Evolutionary conservation across 1,139 yeast species (phyloP), one percentile per base, ranked within the genome.

Genomic region (Arxiozyma telluris): DNA sequence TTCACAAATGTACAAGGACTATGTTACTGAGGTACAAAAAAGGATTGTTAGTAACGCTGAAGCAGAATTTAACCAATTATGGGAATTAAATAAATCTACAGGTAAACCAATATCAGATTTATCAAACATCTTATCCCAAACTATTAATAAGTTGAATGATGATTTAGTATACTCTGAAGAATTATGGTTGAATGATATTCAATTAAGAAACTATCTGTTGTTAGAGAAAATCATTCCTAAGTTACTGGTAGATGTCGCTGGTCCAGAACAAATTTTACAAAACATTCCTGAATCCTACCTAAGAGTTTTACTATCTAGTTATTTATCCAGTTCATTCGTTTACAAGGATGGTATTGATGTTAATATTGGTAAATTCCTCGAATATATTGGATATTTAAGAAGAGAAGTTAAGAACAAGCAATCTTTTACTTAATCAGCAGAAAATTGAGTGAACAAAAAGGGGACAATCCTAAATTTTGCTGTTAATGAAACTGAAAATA

Each of bases 221-320:
- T 69, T 77, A 48, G 60, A 68, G 38, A 87, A 84, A 62, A 87
- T 96, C 3, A 81, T 93, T 59, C 98, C 98, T 54, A 76, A 80
- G 51, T 74, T 85, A 62, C 79, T 93, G 63, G 76, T 87, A 55
- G 72, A 81, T 55, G 80, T 80, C 59, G 79, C 91, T 64, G 96
- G 96, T n/a, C 79, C 89, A 56, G 86, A 84, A 30, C 73, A 75
- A 55, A 82, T 93, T 50, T 74, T 91, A 64, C 65, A 76, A 49
- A 82, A 95, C 64, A 95, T 93, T 52, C 98, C 98, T 20, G 89
- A 80, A 58, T 80, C 94, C 56, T 93, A 93, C 70, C 77, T 91
- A 68, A 84, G 83, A 67, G 96, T 97, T 15, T 81, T 93, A 61
- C 87, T 93, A 69, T 96, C 97, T 53, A 87, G 96, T 47, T 86